These are phyloP conservation scores for Wallemia mellicola DNA, from an alignment of 1,284 basidiomycete genomes.

Conservation along the genomic window DNA sequence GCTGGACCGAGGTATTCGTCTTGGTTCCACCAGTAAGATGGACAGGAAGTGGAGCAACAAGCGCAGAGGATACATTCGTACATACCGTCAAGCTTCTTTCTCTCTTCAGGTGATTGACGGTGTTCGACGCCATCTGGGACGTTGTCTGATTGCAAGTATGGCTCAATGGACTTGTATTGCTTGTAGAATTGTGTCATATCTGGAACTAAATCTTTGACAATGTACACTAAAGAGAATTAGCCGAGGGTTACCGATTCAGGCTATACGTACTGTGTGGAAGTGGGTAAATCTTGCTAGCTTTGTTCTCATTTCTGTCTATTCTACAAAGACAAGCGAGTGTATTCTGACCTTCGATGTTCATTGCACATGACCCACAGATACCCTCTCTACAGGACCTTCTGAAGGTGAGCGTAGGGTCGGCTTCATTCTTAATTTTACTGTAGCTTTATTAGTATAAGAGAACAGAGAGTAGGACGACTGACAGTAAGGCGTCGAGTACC, in stretches of 20 bases:
- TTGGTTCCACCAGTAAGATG: constrained; percentile 97
- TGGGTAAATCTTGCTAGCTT: constrained; percentile 78
- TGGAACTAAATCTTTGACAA: constrained; percentile 91
- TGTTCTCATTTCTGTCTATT: constrained; percentile 43
- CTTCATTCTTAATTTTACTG: constrained; percentile 98
- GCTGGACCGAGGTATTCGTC: constrained; percentile 94
- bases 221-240: constrained; percentile 39
- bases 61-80: constrained; percentile 89
- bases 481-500: constrained; percentile 28
- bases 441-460: no score
- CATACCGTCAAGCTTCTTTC: constrained; percentile 83
- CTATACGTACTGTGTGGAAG: constrained; percentile 66
- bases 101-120: constrained; percentile 67
- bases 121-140: constrained; percentile 43
- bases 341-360: constrained; percentile 97
- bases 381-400: constrained; percentile 89
- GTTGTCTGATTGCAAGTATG: constrained; percentile 73
- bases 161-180: constrained; percentile 98
- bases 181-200: constrained; percentile 83
- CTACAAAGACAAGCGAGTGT: constrained; percentile 91
- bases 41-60: constrained; percentile 89
- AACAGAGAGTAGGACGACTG: no score
- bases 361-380: constrained; percentile 92
- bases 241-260: background rate
- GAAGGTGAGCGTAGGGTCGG: constrained; percentile 88